phyloP scores from a whole-genome alignment of 164 flowering plant species.

The Taxillus chinensis region DNA sequence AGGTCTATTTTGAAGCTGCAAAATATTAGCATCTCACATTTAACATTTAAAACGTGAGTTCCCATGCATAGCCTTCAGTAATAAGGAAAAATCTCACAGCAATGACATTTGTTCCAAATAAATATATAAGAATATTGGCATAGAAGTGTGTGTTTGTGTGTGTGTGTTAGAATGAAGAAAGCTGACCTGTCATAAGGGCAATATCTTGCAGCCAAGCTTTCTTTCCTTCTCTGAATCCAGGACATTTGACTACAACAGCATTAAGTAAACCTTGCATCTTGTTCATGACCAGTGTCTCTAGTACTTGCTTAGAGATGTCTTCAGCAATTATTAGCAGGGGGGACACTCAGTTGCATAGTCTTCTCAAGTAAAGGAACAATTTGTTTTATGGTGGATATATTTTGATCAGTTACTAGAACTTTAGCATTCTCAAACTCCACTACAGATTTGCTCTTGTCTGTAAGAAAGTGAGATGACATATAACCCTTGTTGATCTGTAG shows the following conservation, averaged over 20 bases:
- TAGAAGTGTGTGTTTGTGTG: too few relatives aligned
- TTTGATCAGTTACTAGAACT: constrained; percentile 80
- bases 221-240: constrained; percentile 70
- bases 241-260: constrained; percentile 80
- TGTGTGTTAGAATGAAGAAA: not conserved
- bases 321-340: constrained; percentile 74
- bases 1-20: too few relatives aligned
- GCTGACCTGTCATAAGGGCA: constrained; percentile 85
- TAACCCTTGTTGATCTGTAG: constrained; percentile 87
- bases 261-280: constrained; percentile 54
- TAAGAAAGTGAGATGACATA: constrained; percentile 70
- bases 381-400: constrained; percentile 48
- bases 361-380: constrained; percentile 77
- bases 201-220: constrained; percentile 85
- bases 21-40: too few relatives aligned
- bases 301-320: constrained; percentile 54
- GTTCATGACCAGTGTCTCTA: constrained; percentile 61
- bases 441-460: constrained; percentile 50
- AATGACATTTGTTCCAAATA: too few relatives aligned
- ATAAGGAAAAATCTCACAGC: too few relatives aligned
- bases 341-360: constrained; percentile 71
- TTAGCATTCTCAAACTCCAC: constrained; percentile 81
- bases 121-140: too few relatives aligned
- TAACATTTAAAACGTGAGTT: too few relatives aligned
- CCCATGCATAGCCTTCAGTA: too few relatives aligned